phyloP scores from a whole-genome alignment of 805 yeast species.

The Kregervanrija pseudodelftensis region DNA sequence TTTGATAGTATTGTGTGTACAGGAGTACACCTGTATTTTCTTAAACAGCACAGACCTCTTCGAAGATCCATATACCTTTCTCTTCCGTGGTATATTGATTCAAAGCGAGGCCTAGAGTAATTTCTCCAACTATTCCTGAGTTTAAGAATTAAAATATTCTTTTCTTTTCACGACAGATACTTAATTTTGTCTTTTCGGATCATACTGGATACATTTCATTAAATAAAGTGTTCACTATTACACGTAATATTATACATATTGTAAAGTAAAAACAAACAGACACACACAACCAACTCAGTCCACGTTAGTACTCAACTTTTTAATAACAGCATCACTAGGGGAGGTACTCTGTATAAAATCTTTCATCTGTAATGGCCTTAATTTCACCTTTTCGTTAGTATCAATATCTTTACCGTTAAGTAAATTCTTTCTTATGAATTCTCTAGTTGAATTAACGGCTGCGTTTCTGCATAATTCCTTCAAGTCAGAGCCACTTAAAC shows the following conservation, averaged over 20 bases:
- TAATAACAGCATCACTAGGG: slow-evolving; percentile 22
- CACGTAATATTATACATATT: not conserved
- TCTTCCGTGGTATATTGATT: slow-evolving; percentile 34
- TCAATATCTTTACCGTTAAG: slow-evolving; percentile 32
- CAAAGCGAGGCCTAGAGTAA: slow-evolving; percentile 42
- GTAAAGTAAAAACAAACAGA: not conserved
- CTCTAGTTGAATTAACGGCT: slow-evolving; percentile 82
- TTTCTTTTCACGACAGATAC: not conserved
- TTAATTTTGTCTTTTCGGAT: not conserved
- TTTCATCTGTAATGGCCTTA: slow-evolving; percentile 56
- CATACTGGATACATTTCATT: slow-evolving; percentile 7
- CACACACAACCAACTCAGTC: not conserved
- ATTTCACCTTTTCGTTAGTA: slow-evolving; percentile 30
- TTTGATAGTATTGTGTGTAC: no score
- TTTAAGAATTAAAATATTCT: no score
- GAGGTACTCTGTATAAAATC: slow-evolving; percentile 48
- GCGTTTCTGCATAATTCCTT: slow-evolving; percentile 92
- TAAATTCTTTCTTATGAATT: slow-evolving; percentile 59
- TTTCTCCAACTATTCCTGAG: slow-evolving; percentile 7
- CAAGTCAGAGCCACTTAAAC: slow-evolving; percentile 85
- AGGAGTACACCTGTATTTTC: not conserved
- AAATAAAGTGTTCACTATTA: not conserved
- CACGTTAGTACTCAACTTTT: slow-evolving; percentile 4
- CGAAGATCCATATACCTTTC: slow-evolving; percentile 39
- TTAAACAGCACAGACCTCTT: slow-evolving; percentile 30